Base-by-base conservation (phyloP, 495 filamentous ascomycete genomes). In the Xylaria venustula region DNA sequence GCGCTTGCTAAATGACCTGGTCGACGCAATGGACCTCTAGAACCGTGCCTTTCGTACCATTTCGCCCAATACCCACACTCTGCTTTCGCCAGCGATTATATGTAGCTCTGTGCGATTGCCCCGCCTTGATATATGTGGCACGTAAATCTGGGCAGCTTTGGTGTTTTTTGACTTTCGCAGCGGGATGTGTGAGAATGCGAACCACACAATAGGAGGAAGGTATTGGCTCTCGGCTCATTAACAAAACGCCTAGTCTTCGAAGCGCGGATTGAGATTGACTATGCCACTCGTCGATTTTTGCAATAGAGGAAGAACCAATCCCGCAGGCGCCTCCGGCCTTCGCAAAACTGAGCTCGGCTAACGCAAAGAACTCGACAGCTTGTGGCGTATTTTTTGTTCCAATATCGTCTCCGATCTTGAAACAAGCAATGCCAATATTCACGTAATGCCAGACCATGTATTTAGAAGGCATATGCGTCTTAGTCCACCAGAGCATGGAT, bases 121-220 rank as follows among this genome's bases (percentile, higher is more conserved):
- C 28, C 22, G 19, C 48, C 9, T 51, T 36, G 2, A 20, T 2
- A 22, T 51, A 51, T 5, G 8, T 22, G 19, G 48, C 28, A 36
- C 48, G 48, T n/a, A 51, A 28, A 51, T 51, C 48, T 15, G 48
- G 48, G 30, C 48, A 51, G 17, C 48, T 51, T 22, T 36, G 28
- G 17, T 51, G 48, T 19, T 22, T 51, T 51, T 12, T n/a, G 17
- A 14, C n/a, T 1, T 36, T 28, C 19, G 9, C 28, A 9, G n/a
- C 28, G 12, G 14, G 15, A 12, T n/a, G n/a, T n/a, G n/a, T n/a
- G n/a, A n/a, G n/a, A n/a, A n/a, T n/a, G n/a, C n/a, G n/a, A n/a
- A n/a, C n/a, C n/a, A n/a, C n/a, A n/a, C n/a, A n/a, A n/a, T n/a
- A n/a, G n/a, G n/a, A n/a, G n/a, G 7, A 12, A 19, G 26, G 34